Percentiles rank a stretch among this genome's conserved stretches.
phyloP scores from a whole-genome alignment of 352 stramenopile species.

The Globisporangium iwayamae region DNA sequence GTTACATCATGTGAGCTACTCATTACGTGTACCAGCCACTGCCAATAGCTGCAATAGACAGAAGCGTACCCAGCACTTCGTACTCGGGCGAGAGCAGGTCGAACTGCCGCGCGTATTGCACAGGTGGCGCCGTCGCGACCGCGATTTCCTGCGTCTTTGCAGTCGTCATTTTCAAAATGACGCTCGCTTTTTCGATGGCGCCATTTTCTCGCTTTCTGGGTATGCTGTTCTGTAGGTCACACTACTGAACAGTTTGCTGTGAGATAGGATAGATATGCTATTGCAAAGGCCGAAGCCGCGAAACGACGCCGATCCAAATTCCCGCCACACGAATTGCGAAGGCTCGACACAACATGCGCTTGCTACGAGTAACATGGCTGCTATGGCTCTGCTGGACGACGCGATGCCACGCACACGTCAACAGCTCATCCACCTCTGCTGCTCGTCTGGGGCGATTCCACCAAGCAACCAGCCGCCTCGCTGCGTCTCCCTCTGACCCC shows the following conservation, averaged over 20 bases:
- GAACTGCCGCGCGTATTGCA: conserved; percentile 18
- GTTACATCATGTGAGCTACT: background rate
- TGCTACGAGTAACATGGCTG: background rate
- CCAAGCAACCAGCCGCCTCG: background rate
- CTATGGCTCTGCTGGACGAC: background rate
- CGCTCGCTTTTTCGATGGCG: background rate
- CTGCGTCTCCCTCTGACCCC: background rate
- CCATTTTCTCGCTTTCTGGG: background rate
- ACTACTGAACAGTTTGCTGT: background rate
- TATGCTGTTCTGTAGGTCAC: background rate
- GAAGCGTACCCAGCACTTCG: conserved; percentile 51
- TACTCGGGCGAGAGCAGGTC: conserved; percentile 63
- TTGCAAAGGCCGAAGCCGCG: background rate
- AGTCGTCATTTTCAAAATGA: background rate
- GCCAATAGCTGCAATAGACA: background rate
- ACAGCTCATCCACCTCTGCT: background rate
- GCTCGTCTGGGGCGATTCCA: background rate
- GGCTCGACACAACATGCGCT: background rate
- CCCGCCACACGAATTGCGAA: background rate
- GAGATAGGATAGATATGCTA: background rate
- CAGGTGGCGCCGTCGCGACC: background rate
- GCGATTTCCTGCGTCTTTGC: background rate
- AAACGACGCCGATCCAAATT: background rate
- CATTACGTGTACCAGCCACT: background rate
- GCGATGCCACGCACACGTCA: background rate